phyloP scores from a whole-genome alignment of 2,329 filamentous ascomycete species.

The Stenocarpella maydis region DNA sequence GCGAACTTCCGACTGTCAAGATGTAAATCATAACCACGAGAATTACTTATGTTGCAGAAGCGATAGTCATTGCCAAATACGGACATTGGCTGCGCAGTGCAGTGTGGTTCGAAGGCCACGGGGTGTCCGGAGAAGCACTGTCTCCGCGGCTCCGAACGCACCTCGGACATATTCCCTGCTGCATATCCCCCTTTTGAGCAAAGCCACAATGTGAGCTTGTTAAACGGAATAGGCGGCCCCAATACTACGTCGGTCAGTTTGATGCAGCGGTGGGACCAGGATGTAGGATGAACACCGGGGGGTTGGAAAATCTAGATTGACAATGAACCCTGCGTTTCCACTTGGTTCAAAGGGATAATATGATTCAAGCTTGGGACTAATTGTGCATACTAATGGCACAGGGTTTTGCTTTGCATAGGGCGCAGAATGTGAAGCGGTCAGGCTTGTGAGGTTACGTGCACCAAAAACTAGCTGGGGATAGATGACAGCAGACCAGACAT shows the following conservation, averaged over 20 bases:
- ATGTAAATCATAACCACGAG: neutral
- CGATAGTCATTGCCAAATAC: neutral
- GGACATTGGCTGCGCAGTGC: neutral
- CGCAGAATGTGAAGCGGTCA: too few species aligned
- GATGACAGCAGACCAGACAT: too few species aligned
- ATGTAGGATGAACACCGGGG: neutral
- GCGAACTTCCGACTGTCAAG: neutral
- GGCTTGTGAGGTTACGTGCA: too few species aligned
- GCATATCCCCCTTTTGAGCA: slow-evolving; percentile 4
- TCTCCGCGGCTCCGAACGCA: neutral
- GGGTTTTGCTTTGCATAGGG: too few species aligned
- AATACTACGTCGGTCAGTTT: neutral
- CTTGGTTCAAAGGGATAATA: neutral
- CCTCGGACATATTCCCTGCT: neutral
- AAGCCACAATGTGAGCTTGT: neutral
- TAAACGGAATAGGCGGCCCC: neutral
- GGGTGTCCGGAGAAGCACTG: neutral
- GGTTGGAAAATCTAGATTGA: neutral
- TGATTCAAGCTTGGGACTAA: neutral
- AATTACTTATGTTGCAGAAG: neutral
- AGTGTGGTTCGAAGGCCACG: neutral
- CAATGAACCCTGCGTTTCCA: neutral
- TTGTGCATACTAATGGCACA: neutral
- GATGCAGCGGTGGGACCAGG: neutral
- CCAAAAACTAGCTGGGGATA: too few species aligned